Evolutionary conservation across 2,329 filamentous ascomycete species (phyloP).

Genomic region (Neobulgaria alba): DNA sequence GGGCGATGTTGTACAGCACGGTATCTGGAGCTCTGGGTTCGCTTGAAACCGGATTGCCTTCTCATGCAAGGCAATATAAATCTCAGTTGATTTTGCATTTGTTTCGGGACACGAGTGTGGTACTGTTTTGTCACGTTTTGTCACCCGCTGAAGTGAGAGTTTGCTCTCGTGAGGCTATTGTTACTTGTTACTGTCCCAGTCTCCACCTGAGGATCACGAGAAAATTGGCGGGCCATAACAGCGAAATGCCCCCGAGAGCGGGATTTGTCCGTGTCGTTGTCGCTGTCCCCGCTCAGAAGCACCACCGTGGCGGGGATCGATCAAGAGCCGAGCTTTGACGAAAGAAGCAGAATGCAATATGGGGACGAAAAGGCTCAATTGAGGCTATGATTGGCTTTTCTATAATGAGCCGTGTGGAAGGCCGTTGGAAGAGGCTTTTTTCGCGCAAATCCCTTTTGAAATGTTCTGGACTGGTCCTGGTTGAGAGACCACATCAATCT

Average conservation of each 20-base stretch:
- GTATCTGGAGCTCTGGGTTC: no score
- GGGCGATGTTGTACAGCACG: conserved; percentile 14
- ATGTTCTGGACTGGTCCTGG: no score
- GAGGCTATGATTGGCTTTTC: no score
- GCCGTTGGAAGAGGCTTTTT: no score
- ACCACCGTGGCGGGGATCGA: neutral
- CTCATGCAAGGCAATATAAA: conserved; percentile 20
- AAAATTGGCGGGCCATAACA: conserved; percentile 11
- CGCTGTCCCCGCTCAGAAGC: neutral
- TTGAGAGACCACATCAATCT: no score
- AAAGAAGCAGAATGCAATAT: no score
- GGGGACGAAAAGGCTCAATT: no score
- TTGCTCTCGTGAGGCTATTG: neutral
- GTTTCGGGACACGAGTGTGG: conserved; percentile 23
- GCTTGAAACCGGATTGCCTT: no score
- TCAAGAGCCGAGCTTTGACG: no score
- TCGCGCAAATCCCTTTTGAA: no score
- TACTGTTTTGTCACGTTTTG: conserved; percentile 18
- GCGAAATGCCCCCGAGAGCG: conserved; percentile 6
- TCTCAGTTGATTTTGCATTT: conserved; percentile 13
- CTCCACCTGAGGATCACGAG: conserved; percentile 25
- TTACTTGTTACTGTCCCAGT: neutral
- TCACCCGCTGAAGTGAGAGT: conserved; percentile 4
- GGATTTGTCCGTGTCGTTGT: neutral
- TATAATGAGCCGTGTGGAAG: no score